Conservation (phyloP, 2,329 filamentous ascomycete genomes). For the Hypocreales sp. region DNA sequence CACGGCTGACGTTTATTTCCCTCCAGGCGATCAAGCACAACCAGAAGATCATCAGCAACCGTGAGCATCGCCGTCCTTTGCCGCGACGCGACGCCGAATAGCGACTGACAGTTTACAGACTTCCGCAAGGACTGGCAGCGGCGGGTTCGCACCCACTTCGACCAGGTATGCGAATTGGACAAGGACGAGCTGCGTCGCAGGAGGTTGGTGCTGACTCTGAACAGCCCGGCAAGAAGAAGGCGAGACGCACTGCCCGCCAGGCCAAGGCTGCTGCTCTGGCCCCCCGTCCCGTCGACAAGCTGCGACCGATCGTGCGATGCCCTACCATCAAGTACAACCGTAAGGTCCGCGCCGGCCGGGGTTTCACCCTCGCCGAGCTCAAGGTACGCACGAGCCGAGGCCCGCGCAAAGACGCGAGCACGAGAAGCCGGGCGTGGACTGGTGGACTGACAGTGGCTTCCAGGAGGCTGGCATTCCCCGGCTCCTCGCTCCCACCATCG, state of each 20-base stretch:
- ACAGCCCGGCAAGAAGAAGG: conserved; percentile 90
- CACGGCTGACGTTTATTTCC: no score
- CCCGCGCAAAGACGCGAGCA: no score
- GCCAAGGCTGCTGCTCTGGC: conserved; percentile 91
- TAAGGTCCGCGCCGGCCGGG: conserved; percentile 87
- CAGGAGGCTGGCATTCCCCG: conserved; percentile 92
- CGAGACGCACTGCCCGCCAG: conserved; percentile 79
- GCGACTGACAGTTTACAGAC: conserved; percentile 50
- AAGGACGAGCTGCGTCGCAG: no score
- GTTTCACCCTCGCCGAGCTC: conserved; percentile 93
- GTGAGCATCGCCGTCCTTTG: no score
- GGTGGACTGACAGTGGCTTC: conserved; percentile 19
- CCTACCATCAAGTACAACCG: conserved; percentile 99
- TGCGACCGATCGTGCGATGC: conserved; percentile 93
- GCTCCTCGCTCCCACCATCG: conserved; percentile 88
- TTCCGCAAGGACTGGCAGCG: conserved; percentile 99
- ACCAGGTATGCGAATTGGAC: conserved; percentile 63
- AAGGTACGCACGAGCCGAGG: conserved; percentile 65
- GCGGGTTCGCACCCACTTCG: conserved; percentile 97
- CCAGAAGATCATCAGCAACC: conserved; percentile 95
- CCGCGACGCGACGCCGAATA: no score
- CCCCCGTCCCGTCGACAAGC: conserved; percentile 91
- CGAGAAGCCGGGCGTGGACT: no score
- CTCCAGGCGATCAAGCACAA: conserved; percentile 96
- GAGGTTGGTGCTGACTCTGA: no score